A percentile compares a stretch with the other conserved stretches of the same genome.
phyloP scores from a whole-genome alignment of 2,329 filamentous ascomycete species.

The Bisporella sp. region DNA sequence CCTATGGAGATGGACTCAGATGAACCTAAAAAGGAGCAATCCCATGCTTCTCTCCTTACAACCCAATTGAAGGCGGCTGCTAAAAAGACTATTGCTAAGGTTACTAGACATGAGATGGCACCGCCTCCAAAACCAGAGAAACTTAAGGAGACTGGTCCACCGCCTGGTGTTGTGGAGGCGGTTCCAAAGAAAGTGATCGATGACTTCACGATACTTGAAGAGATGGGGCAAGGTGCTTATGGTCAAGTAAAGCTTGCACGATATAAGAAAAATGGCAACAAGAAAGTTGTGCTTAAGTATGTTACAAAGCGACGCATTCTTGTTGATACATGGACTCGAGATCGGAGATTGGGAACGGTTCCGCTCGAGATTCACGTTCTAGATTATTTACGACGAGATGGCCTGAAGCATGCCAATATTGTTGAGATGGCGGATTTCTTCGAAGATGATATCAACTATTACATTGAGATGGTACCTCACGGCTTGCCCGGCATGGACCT shows the following conservation, averaged over 20 bases:
- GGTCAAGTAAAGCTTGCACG: constrained; percentile 94
- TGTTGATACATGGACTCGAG: constrained; percentile 96
- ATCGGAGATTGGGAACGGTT: constrained; percentile 86
- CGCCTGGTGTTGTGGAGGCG: constrained; percentile 29
- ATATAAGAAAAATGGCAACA: constrained; percentile 66
- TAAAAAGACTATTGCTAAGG: constrained; percentile 45
- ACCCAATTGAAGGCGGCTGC: constrained; percentile 51
- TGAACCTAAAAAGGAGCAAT: constrained; percentile 32
- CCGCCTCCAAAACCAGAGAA: constrained; percentile 25
- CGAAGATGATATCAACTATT: constrained; percentile 85
- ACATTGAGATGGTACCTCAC: constrained; percentile 96
- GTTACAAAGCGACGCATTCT: constrained; percentile 95
- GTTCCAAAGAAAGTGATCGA: constrained; percentile 73
- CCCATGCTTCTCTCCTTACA: constrained; percentile 42
- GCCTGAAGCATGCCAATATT: constrained; percentile 60
- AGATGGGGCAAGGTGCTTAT: constrained; percentile 98
- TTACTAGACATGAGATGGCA: constrained; percentile 35
- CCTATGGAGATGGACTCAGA: constrained; percentile 50
- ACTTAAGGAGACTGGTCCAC: constrained; percentile 24
- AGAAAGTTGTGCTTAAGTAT: constrained; percentile 93
- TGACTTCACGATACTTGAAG: constrained; percentile 88
- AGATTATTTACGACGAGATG: constrained; percentile 78
- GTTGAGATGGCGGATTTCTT: constrained; percentile 70
- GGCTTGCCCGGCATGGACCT: constrained; percentile 96
- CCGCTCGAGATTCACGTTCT: constrained; percentile 95